These are phyloP conservation scores for Dioscorea cayenensis DNA, from an alignment of 116 monocot species.

Conservation along the genomic window DNA sequence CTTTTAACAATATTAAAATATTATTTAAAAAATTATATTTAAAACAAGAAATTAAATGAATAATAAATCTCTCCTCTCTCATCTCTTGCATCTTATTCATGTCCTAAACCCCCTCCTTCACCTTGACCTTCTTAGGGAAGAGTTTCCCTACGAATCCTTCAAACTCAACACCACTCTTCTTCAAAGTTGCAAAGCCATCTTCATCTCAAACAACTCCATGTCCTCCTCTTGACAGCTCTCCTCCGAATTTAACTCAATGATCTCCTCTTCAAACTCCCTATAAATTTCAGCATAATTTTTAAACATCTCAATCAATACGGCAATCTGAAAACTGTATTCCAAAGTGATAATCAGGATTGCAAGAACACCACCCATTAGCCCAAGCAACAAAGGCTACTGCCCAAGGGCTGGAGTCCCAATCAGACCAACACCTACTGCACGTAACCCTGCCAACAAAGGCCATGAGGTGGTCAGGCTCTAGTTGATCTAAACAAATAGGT, in stretches of 20 bases:
- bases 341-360: slow-evolving; percentile 42
- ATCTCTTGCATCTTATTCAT: no score
- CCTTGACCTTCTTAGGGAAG: no score
- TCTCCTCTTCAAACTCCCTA: slow-evolving; percentile 51
- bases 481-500: slow-evolving; percentile 38
- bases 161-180: no score
- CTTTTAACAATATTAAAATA: no score
- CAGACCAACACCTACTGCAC: slow-evolving; percentile 25
- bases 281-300: slow-evolving; percentile 62
- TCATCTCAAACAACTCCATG: slow-evolving; percentile 60
- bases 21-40: no score
- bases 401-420: slow-evolving; percentile 12
- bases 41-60: no score
- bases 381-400: slow-evolving; percentile 20
- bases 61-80: no score
- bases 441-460: slow-evolving; percentile 43
- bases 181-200: slow-evolving; percentile 55
- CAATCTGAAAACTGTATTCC: slow-evolving; percentile 67
- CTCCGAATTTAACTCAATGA: slow-evolving; percentile 31
- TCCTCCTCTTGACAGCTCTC: slow-evolving; percentile 39
- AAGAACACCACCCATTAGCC: slow-evolving; percentile 40
- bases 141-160: no score
- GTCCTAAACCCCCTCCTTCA: no score
- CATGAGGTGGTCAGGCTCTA: slow-evolving; percentile 43
- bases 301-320: slow-evolving; percentile 71